These are phyloP conservation scores for Fusarium udum DNA, from an alignment of 2,329 filamentous ascomycete species.

Conservation along the genomic window DNA sequence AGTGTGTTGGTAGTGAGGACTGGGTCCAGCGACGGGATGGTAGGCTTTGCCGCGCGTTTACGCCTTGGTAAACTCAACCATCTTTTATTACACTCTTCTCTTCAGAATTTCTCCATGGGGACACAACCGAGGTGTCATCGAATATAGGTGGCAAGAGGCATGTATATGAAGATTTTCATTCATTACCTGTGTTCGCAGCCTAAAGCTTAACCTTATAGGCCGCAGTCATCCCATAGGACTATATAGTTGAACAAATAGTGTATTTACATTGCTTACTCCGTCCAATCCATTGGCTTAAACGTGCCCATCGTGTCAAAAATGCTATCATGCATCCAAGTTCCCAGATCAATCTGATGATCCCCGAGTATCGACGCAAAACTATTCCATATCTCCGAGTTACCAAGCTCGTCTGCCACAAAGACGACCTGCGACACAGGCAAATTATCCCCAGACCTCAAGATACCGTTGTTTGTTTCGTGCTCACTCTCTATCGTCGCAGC, in stretches of 20 bases:
- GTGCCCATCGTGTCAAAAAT: background rate
- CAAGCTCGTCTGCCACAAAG: background rate
- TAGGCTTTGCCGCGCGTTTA: background rate
- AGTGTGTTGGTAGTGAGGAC: conserved; percentile 1
- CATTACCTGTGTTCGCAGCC: too few relatives aligned
- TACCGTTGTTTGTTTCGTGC: background rate
- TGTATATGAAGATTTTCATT: too few relatives aligned
- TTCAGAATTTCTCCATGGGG: too few relatives aligned
- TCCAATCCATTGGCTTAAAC: background rate
- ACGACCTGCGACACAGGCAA: background rate
- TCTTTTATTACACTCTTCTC: background rate
- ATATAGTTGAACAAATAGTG: too few relatives aligned
- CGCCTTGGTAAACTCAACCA: background rate
- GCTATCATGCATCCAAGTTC: conserved; percentile 5
- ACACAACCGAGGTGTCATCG: too few relatives aligned
- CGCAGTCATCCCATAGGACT: too few relatives aligned
- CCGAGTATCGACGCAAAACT: background rate
- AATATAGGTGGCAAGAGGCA: background rate
- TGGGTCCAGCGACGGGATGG: conserved; percentile 1
- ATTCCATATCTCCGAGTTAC: background rate
- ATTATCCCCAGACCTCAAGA: background rate
- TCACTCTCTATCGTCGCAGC: background rate
- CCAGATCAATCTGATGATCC: background rate
- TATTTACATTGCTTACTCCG: background rate
- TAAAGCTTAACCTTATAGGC: too few relatives aligned